These are phyloP conservation scores for Aspergillus arachidicola DNA, from an alignment of 2,329 filamentous ascomycete species.

Conservation along the genomic window DNA sequence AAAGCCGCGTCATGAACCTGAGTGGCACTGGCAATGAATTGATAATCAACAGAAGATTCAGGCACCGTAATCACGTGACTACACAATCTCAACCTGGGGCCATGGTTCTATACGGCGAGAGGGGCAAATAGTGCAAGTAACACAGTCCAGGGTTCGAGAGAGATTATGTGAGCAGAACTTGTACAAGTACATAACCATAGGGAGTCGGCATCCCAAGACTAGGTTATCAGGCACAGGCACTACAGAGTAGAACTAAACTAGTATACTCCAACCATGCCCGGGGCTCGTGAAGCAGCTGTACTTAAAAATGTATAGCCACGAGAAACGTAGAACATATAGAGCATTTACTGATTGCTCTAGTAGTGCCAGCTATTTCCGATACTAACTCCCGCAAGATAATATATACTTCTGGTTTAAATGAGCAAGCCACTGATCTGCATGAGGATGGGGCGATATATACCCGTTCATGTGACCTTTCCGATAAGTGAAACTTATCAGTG, in stretches of 20 bases:
- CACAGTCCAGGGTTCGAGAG: not conserved
- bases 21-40: not conserved
- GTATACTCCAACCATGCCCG: too few relatives aligned
- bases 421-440: not conserved
- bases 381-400: not conserved
- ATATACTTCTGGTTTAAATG: not conserved
- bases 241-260: too few relatives aligned
- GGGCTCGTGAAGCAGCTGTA: too few relatives aligned
- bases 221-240: too few relatives aligned
- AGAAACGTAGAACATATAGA: not conserved
- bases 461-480: conserved; percentile 22
- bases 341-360: not conserved
- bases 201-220: not conserved
- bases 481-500: conserved; percentile 12
- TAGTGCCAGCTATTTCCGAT: not conserved
- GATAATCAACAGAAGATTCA: conserved; percentile 3
- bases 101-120: not conserved
- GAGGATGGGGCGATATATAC: conserved; percentile 5
- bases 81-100: not conserved
- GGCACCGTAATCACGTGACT: not conserved
- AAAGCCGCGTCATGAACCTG: not conserved
- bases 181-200: not conserved
- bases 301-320: not conserved
- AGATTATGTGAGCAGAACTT: not conserved
- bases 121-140: too few relatives aligned